These are phyloP conservation scores for Dryas integrifolia DNA, from an alignment of 331 rosid species.

Conservation along the genomic window DNA sequence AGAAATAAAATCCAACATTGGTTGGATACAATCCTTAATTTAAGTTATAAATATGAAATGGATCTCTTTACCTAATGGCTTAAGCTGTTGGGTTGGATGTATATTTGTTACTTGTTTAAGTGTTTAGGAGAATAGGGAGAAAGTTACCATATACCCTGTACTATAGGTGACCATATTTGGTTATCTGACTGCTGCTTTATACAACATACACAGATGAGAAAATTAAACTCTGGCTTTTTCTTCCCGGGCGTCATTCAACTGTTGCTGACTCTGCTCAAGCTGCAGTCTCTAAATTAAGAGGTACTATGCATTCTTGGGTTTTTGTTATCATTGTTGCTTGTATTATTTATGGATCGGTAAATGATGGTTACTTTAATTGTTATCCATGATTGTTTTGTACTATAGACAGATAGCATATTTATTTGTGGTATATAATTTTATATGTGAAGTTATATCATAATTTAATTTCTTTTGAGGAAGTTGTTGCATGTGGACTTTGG, in stretches of 20 bases:
- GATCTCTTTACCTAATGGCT: not conserved
- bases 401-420: not conserved
- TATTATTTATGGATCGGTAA: not conserved
- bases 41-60: not conserved
- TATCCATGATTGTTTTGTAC: not conserved
- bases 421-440: conserved; percentile 10
- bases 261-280: conserved; percentile 73
- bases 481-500: conserved; percentile 91
- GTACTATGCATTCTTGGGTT: conserved; percentile 39
- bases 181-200: conserved; percentile 29
- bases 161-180: conserved; percentile 3
- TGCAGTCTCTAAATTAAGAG: conserved; percentile 75
- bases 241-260: conserved; percentile 77
- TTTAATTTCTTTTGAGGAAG: conserved; percentile 42
- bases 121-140: not conserved
- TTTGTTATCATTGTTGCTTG: not conserved
- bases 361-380: not conserved
- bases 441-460: conserved; percentile 5
- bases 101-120: conserved; percentile 5
- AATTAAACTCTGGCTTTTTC: conserved; percentile 95
- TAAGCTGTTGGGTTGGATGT: not conserved
- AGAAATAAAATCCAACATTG: not conserved
- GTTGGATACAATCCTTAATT: not conserved
- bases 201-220: conserved; percentile 67
- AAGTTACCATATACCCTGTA: conserved; percentile 7